Conservation (phyloP, 1,284 basidiomycete species). For the Chalciporus sp. region DNA sequence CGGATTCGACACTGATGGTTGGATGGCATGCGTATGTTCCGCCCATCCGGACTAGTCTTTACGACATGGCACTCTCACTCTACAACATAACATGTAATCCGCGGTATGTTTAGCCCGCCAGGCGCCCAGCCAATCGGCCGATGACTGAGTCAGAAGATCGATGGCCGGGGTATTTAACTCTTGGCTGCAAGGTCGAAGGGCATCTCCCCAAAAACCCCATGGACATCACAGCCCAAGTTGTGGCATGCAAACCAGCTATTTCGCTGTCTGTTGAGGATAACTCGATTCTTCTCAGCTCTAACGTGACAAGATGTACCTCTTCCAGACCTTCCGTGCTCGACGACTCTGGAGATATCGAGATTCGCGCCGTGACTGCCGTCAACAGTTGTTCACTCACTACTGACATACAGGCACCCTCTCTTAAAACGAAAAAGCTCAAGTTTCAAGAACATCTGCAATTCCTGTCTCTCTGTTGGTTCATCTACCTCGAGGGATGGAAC, state of each 20-base stretch:
- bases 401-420: neutral
- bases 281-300: neutral
- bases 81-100: neutral
- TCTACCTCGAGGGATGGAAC: conserved; percentile 29
- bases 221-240: neutral
- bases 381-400: neutral
- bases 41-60: neutral
- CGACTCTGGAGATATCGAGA: neutral
- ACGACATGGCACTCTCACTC: neutral
- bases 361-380: neutral
- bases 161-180: neutral
- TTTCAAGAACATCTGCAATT: conserved; percentile 26
- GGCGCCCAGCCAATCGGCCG: conserved; percentile 4
- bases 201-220: neutral
- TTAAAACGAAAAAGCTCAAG: conserved; percentile 6
- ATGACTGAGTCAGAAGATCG: neutral
- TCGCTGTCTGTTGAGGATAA: neutral
- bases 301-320: conserved; percentile 1
- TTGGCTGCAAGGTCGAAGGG: neutral
- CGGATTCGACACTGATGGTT: neutral
- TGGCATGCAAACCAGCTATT: neutral
- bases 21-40: too few relatives aligned
- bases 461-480: conserved; percentile 20
- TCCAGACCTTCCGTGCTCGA: conserved; percentile 5
- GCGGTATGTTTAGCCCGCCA: conserved; percentile 2